phyloP scores from a whole-genome alignment of 108 stramenopile genomes.

The Chaetoceros muelleri region DNA sequence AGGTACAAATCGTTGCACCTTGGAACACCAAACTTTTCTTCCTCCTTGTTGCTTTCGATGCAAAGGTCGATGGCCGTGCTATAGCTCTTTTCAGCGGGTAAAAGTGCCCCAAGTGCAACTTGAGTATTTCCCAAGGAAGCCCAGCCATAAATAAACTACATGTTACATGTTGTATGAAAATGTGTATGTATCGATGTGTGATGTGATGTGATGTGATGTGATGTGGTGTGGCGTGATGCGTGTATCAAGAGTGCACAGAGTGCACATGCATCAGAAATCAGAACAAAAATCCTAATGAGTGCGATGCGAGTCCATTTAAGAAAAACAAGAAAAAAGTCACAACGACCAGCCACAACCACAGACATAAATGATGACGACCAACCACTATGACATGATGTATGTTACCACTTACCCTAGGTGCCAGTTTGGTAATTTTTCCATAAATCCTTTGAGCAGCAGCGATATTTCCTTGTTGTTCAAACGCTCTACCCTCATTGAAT shows the following conservation, averaged over 20 bases:
- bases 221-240: too few relatives aligned
- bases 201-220: too few relatives aligned
- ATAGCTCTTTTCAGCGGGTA: slow-evolving; percentile 50
- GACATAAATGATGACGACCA: too few relatives aligned
- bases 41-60: slow-evolving; percentile 30
- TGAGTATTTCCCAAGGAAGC: slow-evolving; percentile 68
- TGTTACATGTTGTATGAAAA: too few relatives aligned
- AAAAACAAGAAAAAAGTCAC: too few relatives aligned
- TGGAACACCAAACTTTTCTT: slow-evolving; percentile 31
- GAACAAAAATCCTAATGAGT: too few relatives aligned
- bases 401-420: slow-evolving; percentile 23
- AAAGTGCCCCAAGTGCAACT: slow-evolving; percentile 53
- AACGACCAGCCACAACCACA: too few relatives aligned
- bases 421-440: slow-evolving; percentile 62
- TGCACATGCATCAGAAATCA: too few relatives aligned
- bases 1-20: slow-evolving; percentile 68
- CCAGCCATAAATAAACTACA: slow-evolving; percentile 71
- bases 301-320: too few relatives aligned
- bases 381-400: too few relatives aligned
- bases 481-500: slow-evolving; percentile 65
- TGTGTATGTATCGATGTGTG: too few relatives aligned
- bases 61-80: slow-evolving; percentile 57
- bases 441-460: slow-evolving; percentile 70
- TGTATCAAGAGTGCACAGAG: too few relatives aligned
- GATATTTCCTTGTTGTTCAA: slow-evolving; percentile 68